These are phyloP conservation scores for Didymella glomerata DNA, from an alignment of 2,329 filamentous ascomycete genomes.

Conservation along the genomic window DNA sequence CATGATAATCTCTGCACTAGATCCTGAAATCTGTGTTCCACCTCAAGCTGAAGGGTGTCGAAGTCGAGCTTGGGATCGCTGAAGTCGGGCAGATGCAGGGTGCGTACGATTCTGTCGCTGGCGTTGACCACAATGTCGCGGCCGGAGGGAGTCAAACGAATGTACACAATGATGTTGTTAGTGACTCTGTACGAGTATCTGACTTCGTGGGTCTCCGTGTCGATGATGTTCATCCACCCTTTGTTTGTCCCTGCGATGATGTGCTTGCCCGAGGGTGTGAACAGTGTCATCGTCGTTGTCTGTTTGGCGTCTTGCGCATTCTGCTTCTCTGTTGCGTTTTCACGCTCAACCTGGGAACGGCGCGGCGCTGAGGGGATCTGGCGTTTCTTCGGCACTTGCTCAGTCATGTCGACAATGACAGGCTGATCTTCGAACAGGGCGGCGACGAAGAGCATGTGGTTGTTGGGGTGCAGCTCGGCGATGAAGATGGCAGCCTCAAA, in stretches of 20 bases:
- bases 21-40: conserved; percentile 98
- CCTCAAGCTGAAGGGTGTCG: conserved; percentile 85
- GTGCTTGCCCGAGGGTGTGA: conserved; percentile 84
- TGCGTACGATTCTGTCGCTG: conserved; percentile 93
- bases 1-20: conserved; percentile 93
- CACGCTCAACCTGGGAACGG: conserved; percentile 73
- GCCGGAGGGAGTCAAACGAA: conserved; percentile 85
- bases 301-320: conserved; percentile 92
- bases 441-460: conserved; percentile 85
- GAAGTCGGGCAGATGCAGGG: conserved; percentile 85
- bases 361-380: conserved; percentile 83
- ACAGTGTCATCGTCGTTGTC: conserved; percentile 91
- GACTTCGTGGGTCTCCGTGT: conserved; percentile 78
- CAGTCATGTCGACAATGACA: conserved; percentile 81
- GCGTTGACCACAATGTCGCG: conserved; percentile 90
- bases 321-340: conserved; percentile 82
- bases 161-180: conserved; percentile 84
- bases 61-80: conserved; percentile 71
- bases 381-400: conserved; percentile 74
- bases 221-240: conserved; percentile 95
- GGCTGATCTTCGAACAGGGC: conserved; percentile 95
- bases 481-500: conserved; percentile 96
- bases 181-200: conserved; percentile 92
- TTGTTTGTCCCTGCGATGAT: conserved; percentile 94
- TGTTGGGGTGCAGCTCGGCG: conserved; percentile 90